Evolutionary conservation across 352 stramenopile genomes (phyloP).

Genomic region (Phytophthora sp.): DNA sequence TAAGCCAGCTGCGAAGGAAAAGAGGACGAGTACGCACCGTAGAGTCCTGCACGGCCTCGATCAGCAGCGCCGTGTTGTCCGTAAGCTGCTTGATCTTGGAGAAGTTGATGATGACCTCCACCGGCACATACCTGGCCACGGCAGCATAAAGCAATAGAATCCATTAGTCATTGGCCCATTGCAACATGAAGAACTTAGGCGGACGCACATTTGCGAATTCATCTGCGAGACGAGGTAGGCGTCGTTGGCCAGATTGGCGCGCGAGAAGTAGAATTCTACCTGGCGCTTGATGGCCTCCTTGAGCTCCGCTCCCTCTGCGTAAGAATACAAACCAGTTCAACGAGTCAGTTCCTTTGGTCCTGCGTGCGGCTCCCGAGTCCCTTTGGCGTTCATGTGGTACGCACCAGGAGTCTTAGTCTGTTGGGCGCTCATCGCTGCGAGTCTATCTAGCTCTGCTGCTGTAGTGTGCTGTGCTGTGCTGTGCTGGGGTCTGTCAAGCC

Average conservation of each 20-base stretch:
- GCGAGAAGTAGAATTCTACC: slow-evolving; percentile 94
- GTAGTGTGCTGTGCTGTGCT: slow-evolving; percentile 9
- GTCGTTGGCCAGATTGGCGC: slow-evolving; percentile 85
- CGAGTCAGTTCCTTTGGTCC: slow-evolving; percentile 10
- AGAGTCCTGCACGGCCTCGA: slow-evolving; percentile 78
- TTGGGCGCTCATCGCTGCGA: slow-evolving; percentile 33
- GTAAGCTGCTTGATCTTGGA: slow-evolving; percentile 89
- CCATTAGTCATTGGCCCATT: no score
- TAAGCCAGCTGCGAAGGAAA: background rate
- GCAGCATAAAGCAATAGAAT: background rate
- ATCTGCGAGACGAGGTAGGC: slow-evolving; percentile 90
- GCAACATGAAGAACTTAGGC: background rate
- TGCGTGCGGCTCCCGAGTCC: no score
- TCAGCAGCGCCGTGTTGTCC: slow-evolving; percentile 58
- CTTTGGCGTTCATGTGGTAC: background rate
- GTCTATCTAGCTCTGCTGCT: no score
- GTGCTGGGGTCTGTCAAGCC: slow-evolving; percentile 9
- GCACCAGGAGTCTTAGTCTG: slow-evolving; percentile 31
- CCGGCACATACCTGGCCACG: slow-evolving; percentile 70
- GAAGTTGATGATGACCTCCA: slow-evolving; percentile 85
- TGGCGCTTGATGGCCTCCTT: slow-evolving; percentile 86
- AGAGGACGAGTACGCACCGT: slow-evolving; percentile 38
- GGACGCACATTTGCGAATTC: slow-evolving; percentile 88
- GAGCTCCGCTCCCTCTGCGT: slow-evolving; percentile 64
- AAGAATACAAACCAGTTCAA: background rate